Percentiles rank a stretch among this genome's conserved stretches.
Conservation (phyloP, 352 stramenopile genomes). For the Pythium aristosporum region DNA sequence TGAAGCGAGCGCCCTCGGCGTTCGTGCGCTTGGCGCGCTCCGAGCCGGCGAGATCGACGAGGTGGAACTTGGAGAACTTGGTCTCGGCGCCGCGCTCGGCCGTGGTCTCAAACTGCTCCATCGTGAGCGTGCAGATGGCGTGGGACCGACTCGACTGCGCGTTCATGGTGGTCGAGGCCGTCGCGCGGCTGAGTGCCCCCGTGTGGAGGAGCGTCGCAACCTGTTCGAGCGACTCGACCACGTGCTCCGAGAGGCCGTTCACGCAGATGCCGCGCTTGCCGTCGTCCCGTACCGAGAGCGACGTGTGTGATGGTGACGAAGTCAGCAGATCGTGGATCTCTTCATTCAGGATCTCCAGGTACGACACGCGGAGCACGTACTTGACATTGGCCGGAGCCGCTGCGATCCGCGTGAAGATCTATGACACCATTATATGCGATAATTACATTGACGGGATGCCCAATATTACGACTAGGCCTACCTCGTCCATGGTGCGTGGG, state of each 20-base stretch:
- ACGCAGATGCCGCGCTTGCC: slow-evolving; percentile 90
- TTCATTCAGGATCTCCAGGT: slow-evolving; percentile 96
- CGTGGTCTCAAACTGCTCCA: slow-evolving; percentile 61
- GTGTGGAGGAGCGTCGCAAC: slow-evolving; percentile 45
- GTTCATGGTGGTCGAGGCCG: slow-evolving; percentile 76
- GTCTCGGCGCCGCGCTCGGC: slow-evolving; percentile 33
- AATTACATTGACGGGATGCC: neutral
- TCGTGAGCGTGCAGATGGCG: slow-evolving; percentile 86
- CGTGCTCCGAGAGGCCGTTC: slow-evolving; percentile 74
- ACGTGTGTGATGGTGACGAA: slow-evolving; percentile 16
- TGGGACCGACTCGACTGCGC: slow-evolving; percentile 82
- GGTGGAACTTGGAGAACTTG: slow-evolving; percentile 88
- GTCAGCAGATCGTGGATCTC: slow-evolving; percentile 94
- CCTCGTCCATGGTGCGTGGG: slow-evolving; percentile 70
- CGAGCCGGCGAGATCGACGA: slow-evolving; percentile 95
- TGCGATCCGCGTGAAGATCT: slow-evolving; percentile 56
- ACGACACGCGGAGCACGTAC: slow-evolving; percentile 63
- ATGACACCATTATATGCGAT: neutral
- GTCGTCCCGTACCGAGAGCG: slow-evolving; percentile 82
- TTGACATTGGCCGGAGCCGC: slow-evolving; percentile 24
- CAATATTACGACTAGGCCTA: slow-evolving; percentile 20
- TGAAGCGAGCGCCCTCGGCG: slow-evolving; percentile 80
- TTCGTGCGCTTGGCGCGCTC: slow-evolving; percentile 92
- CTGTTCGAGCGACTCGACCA: slow-evolving; percentile 53
- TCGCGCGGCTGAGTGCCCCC: slow-evolving; percentile 50